Evolutionary conservation across 371 early-diverging fungal genomes (phyloP).

Genomic region (Mortierella sp.): DNA sequence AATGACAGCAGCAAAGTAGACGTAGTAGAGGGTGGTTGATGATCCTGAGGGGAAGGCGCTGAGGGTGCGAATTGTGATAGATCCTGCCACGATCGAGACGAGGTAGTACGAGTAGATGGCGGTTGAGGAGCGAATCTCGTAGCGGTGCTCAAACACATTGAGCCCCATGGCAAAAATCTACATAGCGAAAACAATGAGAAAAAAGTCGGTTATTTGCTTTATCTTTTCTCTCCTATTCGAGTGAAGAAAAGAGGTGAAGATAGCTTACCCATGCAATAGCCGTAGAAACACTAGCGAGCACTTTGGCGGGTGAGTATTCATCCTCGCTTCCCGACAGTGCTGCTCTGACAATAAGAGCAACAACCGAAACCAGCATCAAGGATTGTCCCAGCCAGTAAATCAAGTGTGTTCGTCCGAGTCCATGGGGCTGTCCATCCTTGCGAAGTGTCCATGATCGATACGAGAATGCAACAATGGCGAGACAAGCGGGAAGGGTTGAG

Average conservation of each 20-base stretch:
- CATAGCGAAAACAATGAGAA: neutral
- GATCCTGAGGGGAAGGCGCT: slow-evolving; percentile 7
- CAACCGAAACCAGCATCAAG: slow-evolving; percentile 21
- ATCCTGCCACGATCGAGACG: slow-evolving; percentile 23
- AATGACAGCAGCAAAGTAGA: slow-evolving; percentile 24
- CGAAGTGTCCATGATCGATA: slow-evolving; percentile 9
- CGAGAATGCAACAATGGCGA: slow-evolving; percentile 21
- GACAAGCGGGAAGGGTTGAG: slow-evolving; percentile 29
- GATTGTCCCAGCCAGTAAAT: slow-evolving; percentile 44
- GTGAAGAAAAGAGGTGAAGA: no score
- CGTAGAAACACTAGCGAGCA: slow-evolving; percentile 26
- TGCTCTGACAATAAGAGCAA: slow-evolving; percentile 28
- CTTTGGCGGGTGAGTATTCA: slow-evolving; percentile 21
- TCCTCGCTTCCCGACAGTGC: slow-evolving; percentile 14
- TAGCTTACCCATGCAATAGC: slow-evolving; percentile 33
- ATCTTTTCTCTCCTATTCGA: no score
- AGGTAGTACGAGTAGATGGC: slow-evolving; percentile 36
- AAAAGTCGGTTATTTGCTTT: neutral
- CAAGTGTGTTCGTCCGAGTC: slow-evolving; percentile 22
- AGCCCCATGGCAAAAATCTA: slow-evolving; percentile 21
- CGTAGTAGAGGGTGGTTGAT: slow-evolving; percentile 20
- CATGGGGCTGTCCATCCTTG: slow-evolving; percentile 13
- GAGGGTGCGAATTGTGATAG: slow-evolving; percentile 39
- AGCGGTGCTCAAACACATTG: slow-evolving; percentile 36
- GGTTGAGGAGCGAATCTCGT: slow-evolving; percentile 45